These are phyloP conservation scores for Hypoxylon rickii DNA, from an alignment of 495 filamentous ascomycete species.

Conservation along the genomic window DNA sequence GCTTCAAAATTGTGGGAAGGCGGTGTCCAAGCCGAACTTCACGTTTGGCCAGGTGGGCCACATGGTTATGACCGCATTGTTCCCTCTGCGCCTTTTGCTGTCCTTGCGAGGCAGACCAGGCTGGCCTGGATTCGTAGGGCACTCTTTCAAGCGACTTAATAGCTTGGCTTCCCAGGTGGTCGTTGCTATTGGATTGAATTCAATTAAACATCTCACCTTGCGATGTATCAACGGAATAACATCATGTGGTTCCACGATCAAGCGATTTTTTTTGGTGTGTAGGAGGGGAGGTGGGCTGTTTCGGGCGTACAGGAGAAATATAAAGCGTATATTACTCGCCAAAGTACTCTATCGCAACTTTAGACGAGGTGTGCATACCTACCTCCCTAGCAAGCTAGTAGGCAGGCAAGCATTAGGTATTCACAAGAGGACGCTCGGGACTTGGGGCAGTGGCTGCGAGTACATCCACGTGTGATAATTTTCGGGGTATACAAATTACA, in stretches of 20 bases:
- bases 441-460: conserved; percentile 1
- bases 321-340: conserved; percentile 7
- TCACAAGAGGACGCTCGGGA: background rate
- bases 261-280: conserved; percentile 16
- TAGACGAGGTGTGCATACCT: no score
- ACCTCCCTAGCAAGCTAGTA: no score
- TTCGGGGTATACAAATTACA: conserved; percentile 5
- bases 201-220: no score
- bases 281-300: conserved; percentile 13
- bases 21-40: conserved; percentile 43
- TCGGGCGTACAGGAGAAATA: background rate
- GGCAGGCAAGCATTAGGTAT: no score
- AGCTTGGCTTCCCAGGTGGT: conserved; percentile 18
- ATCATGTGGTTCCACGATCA: conserved; percentile 25
- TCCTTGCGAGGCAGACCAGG: conserved; percentile 37
- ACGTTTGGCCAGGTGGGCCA: conserved; percentile 43
- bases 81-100: conserved; percentile 37
- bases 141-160: conserved; percentile 26
- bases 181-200: conserved; percentile 7
- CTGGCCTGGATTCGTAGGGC: conserved; percentile 39
- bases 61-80: conserved; percentile 41
- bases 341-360: no score
- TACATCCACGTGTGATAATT: conserved; percentile 4
- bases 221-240: conserved; percentile 18
- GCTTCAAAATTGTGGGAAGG: conserved; percentile 41